Evolutionary conservation across 345 rosid genomes (phyloP), one percentile per base, ranked within the genome.

Genomic region (Ceriops decandra): DNA sequence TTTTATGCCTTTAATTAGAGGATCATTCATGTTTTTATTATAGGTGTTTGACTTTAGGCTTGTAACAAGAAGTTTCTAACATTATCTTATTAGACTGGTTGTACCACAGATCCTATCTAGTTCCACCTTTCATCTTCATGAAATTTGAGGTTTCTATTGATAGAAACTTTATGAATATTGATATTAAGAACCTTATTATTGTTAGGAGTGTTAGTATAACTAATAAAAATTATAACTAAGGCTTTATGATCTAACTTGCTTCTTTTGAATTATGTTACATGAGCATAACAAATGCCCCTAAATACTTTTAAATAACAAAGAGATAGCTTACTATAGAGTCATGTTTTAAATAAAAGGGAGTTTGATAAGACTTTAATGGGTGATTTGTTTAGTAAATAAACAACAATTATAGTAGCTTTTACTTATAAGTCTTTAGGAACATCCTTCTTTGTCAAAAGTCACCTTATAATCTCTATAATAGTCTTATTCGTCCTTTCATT

Each of bases 61-160:
- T 21, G 0, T n/a, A 0, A 0, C 1, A 2, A 0, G 3, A 38
- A 10, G 15, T 10, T 38, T 8, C 46, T 2, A 11, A 2, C 1
- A 11, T 11, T 11, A 8, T 38, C 3, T 1, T 38, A 3, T 2
- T 8, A 0, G 0, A 0, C 3, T 22, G 2, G 0, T 0, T 54
- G 0, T 6, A n/a, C 2, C 1, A 9, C 22, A 8, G 5, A 0
- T 0, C 21, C 15, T 3, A 1, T 10, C 16, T 0, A 53, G 5
- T 26, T 53, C 5, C 28, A 52, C 10, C 5, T 21, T 5, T 52
- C 22, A 1, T 52, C 22, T 16, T 54, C 5, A 3, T n/a, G 9
- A 13, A 54, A 54, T 21, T 54, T 54, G 5, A 54, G 5, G 0
- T 54, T 7, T 54, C 0, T 22, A 0, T 21, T 54, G 7, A 54